Conservation (phyloP, 148 eudicot genomes). For the Tetragonia tetragonoides region DNA sequence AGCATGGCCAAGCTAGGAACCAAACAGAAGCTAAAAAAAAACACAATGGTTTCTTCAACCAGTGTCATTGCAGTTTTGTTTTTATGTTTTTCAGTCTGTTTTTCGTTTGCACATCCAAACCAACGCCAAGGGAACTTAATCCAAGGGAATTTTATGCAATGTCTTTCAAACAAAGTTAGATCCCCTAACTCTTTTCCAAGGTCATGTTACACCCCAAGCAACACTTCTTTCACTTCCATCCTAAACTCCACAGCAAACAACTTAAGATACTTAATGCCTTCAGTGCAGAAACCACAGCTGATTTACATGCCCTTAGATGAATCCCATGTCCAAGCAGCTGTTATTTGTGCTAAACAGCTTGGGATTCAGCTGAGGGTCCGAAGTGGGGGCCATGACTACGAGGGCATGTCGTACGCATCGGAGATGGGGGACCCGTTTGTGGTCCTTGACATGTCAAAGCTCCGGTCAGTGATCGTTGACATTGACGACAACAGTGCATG, state of each 20-base stretch:
- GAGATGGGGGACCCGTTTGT: constrained; percentile 39
- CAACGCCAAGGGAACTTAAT: constrained; percentile 19
- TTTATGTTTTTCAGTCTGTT: background rate
- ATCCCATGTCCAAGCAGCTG: constrained; percentile 37
- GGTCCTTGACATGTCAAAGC: constrained; percentile 35
- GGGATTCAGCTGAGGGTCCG: constrained; percentile 35
- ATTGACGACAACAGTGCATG: constrained; percentile 34
- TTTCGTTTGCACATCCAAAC: constrained; percentile 13
- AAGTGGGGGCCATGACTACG: constrained; percentile 57
- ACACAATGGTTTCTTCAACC: constrained; percentile 11
- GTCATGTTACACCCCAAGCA: constrained; percentile 30
- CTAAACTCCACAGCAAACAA: constrained; percentile 35
- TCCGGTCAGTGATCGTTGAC: constrained; percentile 33
- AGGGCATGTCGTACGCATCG: constrained; percentile 39
- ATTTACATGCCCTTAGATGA: constrained; percentile 37
- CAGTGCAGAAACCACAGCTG: constrained; percentile 27
- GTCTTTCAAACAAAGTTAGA: constrained; percentile 20
- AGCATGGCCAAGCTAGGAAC: constrained; percentile 11
- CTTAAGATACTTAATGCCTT: constrained; percentile 24
- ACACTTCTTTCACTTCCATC: constrained; percentile 19
- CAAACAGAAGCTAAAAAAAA: background rate
- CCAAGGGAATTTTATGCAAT: constrained; percentile 25
- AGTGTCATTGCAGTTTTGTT: constrained; percentile 17
- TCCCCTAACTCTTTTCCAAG: constrained; percentile 24
- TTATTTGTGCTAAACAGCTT: constrained; percentile 26